A percentile compares a stretch with the other conserved stretches of the same genome.
These are phyloP conservation scores for Lactarius tabidus DNA, from an alignment of 768 basidiomycete genomes.

Conservation along the genomic window DNA sequence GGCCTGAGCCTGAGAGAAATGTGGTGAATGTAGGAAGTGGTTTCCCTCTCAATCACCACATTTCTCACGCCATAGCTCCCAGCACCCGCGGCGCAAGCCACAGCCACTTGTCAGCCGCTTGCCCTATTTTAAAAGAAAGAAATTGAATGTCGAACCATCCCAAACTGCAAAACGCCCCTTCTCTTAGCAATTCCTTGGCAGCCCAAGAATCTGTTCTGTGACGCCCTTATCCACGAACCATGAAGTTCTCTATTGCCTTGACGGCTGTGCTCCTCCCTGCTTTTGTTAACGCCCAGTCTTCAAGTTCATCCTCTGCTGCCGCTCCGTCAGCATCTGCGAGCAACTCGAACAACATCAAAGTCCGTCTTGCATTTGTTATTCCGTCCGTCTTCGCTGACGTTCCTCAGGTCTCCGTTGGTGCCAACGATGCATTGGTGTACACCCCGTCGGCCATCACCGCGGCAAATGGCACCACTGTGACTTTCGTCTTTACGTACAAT, in stretches of 20 bases:
- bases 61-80: neutral
- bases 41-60: neutral
- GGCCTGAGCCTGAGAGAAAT: neutral
- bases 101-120: neutral
- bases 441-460: conserved; percentile 46
- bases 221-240: conserved; percentile 15
- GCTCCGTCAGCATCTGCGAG: conserved; percentile 32
- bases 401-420: conserved; percentile 43
- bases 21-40: neutral
- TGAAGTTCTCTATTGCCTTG: conserved; percentile 34
- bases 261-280: conserved; percentile 32
- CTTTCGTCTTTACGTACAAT: conserved; percentile 50
- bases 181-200: neutral
- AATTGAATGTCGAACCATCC: neutral
- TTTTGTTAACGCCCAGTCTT: conserved; percentile 40
- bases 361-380: neutral
- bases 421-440: conserved; percentile 39
- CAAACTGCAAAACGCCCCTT: neutral
- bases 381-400: neutral
- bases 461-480: conserved; percentile 46
- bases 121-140: conserved; percentile 1
- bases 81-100: neutral
- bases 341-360: conserved; percentile 25
- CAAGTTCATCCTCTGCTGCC: conserved; percentile 27
- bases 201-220: neutral